Conservation (phyloP, 78 protist species). For the Isochrysis galbana region DNA sequence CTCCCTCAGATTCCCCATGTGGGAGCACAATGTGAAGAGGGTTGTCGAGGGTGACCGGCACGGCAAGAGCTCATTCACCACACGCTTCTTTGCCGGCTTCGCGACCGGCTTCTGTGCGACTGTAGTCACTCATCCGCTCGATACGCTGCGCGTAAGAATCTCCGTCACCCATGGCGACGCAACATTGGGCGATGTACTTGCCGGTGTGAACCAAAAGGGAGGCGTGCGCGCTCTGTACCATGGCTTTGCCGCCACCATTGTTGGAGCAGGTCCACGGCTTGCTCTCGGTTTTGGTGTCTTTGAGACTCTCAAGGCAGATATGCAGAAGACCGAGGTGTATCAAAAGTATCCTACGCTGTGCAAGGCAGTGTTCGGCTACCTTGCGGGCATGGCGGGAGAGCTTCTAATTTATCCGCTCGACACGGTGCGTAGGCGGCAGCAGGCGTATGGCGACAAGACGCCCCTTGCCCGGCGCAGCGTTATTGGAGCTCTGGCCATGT, state of each 20-base stretch:
- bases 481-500: background rate
- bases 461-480: background rate
- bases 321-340: background rate
- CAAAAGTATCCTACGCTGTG: background rate
- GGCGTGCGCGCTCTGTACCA: background rate
- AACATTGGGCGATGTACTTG: background rate
- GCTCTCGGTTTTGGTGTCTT: background rate
- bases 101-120: background rate
- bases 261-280: background rate
- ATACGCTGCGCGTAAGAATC: conserved; percentile 16
- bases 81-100: conserved; percentile 14
- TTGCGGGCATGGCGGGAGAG: background rate
- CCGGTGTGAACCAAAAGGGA: background rate
- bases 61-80: background rate
- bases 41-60: background rate
- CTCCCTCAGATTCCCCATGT: too few relatives aligned
- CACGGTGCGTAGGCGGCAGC: conserved; percentile 16
- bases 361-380: background rate
- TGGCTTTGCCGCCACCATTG: background rate
- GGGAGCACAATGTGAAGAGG: background rate
- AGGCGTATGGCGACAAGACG: background rate
- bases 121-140: background rate
- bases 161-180: background rate
- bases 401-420: background rate
- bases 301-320: background rate